These are phyloP conservation scores for Conoideocrella luteorostrata DNA, from an alignment of 2,329 filamentous ascomycete species.

Conservation along the genomic window DNA sequence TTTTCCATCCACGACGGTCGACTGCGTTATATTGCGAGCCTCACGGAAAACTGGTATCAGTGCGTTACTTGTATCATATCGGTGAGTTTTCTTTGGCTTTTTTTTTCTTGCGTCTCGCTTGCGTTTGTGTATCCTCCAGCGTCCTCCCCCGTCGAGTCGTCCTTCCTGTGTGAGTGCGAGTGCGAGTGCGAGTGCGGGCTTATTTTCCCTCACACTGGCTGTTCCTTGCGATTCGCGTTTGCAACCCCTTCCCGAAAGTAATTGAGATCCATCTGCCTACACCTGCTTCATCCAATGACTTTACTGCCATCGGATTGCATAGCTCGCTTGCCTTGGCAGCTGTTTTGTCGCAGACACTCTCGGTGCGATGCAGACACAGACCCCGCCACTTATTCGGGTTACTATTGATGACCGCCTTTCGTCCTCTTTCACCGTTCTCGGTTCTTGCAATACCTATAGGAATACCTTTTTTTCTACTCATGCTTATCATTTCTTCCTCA, in stretches of 20 bases:
- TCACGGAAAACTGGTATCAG: background rate
- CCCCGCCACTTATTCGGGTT: constrained; percentile 1
- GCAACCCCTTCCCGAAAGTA: background rate
- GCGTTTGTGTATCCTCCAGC: constrained; percentile 7
- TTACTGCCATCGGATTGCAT: background rate
- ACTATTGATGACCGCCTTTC: constrained; percentile 1
- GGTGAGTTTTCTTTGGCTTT: constrained; percentile 5
- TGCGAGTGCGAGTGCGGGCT: constrained; percentile 7
- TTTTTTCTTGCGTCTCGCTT: background rate
- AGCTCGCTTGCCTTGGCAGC: constrained; percentile 6
- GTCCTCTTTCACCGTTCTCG: constrained; percentile 2
- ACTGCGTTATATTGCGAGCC: background rate
- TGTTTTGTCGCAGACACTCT: constrained; percentile 7
- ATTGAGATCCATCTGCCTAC: constrained; percentile 3
- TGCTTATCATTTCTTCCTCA: background rate
- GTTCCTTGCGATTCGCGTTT: constrained; percentile 1
- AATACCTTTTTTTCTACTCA: background rate
- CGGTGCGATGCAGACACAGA: constrained; percentile 2
- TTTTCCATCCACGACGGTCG: constrained; percentile 4
- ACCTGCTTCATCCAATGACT: constrained; percentile 7
- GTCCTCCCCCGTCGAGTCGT: constrained; percentile 5
- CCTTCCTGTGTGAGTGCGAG: constrained; percentile 9
- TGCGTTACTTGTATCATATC: background rate
- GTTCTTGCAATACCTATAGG: constrained; percentile 4
- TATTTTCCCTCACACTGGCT: constrained; percentile 6